phyloP scores from a whole-genome alignment of 2,329 filamentous ascomycete species.

The Ophiostoma pallidulum region DNA sequence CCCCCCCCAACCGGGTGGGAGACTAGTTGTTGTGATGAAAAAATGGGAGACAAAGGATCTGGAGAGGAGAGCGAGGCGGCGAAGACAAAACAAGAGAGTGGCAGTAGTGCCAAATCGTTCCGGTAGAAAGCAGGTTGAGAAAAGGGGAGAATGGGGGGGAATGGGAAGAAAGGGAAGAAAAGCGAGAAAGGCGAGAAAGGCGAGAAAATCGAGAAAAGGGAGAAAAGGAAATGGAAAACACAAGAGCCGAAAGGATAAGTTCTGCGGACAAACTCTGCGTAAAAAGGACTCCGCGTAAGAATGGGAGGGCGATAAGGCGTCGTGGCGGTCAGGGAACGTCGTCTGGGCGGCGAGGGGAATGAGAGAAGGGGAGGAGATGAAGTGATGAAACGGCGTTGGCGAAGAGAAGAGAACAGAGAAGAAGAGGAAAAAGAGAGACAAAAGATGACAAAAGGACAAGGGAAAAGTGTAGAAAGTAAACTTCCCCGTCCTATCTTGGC shows the following conservation, averaged over 20 bases:
- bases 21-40: not conserved
- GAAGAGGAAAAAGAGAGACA: not conserved
- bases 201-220: not conserved
- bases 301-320: no score
- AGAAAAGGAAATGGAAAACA: not conserved
- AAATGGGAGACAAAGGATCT: not conserved
- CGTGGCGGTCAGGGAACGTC: no score
- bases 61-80: not conserved
- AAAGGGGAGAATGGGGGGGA: not conserved
- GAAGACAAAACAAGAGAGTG: not conserved
- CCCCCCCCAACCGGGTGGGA: not conserved
- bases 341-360: no score
- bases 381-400: no score
- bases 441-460: not conserved
- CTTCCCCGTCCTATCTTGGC: no score
- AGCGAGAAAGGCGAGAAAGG: no score
- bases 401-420: no score
- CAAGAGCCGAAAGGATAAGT: no score
- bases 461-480: no score
- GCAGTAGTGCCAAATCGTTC: conserved; percentile 8
- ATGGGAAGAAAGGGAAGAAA: not conserved
- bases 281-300: no score
- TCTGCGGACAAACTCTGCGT: no score
- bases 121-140: not conserved
- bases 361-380: no score